Percentiles rank a stretch among this genome's conserved stretches.
phyloP scores from a whole-genome alignment of 1,139 yeast genomes.

The Sugiyamaella grinbergsii region DNA sequence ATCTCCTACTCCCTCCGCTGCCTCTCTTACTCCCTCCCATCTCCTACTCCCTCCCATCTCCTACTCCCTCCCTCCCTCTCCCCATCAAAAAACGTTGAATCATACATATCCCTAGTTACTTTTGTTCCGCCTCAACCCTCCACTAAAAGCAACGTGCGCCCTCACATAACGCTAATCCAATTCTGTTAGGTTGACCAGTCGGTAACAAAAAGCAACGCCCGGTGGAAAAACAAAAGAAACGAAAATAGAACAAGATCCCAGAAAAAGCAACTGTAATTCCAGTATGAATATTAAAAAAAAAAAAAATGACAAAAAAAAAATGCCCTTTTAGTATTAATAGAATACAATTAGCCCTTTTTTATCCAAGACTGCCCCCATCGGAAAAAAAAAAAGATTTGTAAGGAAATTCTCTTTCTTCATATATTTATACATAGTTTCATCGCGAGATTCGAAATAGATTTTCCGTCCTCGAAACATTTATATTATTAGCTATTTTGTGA shows the following conservation, averaged over 20 bases:
- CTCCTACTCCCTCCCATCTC: background rate
- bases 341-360: background rate
- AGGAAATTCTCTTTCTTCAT: too few relatives aligned
- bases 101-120: background rate
- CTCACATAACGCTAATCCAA: conserved; percentile 11
- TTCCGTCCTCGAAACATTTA: too few relatives aligned
- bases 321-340: conserved; percentile 7
- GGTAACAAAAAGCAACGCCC: background rate
- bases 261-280: background rate
- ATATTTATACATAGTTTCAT: too few relatives aligned
- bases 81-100: conserved; percentile 4
- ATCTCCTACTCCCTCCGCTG: background rate
- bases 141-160: background rate
- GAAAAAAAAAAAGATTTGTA: background rate
- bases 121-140: conserved; percentile 3
- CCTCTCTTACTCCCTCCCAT: background rate
- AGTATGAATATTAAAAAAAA: background rate
- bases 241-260: background rate
- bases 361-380: too few relatives aligned
- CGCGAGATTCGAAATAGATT: too few relatives aligned
- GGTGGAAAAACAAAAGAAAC: background rate
- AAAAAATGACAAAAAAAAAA: background rate
- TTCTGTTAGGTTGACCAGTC: background rate
- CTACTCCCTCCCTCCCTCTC: background rate
- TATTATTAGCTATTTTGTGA: too few relatives aligned